Base-by-base conservation (phyloP, 2,329 filamentous ascomycete species). In the Epichloe coenophiala region DNA sequence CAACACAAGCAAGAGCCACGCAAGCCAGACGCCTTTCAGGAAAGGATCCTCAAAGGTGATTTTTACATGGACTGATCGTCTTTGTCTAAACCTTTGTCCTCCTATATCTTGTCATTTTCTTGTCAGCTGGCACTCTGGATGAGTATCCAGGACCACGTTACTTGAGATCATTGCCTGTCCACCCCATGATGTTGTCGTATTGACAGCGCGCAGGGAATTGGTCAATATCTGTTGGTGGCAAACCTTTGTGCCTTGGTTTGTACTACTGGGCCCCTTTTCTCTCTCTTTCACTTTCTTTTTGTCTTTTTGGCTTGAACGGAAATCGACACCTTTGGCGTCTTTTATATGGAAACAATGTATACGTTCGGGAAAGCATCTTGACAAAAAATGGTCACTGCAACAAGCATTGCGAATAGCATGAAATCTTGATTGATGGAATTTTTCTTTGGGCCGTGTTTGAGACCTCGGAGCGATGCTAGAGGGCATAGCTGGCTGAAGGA, bases 1-100 rank as follows among this genome's bases (percentile, higher is more conserved):
- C 71, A 68, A 62, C 70, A 72, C 47, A 70, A 71, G 57, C 68
- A 68, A 47, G 68, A 74, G 60, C 71, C 75, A 38, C 75, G 75
- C 57, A 94, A 91, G 73, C 90, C 91, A 33, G 93, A 98, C 71
- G 85, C 85, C 55, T 93, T 96, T 71, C 90, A 96, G 68, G 93
- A 98, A 76, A 82, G 94, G 58, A 97, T 98, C 61, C 77, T 98
- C 58, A 93, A 95, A 71, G 93, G 91, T 44, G 93, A 98, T 63
- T 97, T 98, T 62, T 93, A 93, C 72, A 96, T 97, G 89, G 90
- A 96, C 63, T 95, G 75, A 56, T 23, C 11, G 17, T 41, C 39
- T 19, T 41, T 19, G 39, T 41, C 19, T 23, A 21, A 5, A 39
- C 8, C 9, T 17, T 49, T 33, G 7, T 41, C 21, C 5, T 3